phyloP scores from a whole-genome alignment of 2,329 filamentous ascomycete genomes.

The Didymella keratinophila region DNA sequence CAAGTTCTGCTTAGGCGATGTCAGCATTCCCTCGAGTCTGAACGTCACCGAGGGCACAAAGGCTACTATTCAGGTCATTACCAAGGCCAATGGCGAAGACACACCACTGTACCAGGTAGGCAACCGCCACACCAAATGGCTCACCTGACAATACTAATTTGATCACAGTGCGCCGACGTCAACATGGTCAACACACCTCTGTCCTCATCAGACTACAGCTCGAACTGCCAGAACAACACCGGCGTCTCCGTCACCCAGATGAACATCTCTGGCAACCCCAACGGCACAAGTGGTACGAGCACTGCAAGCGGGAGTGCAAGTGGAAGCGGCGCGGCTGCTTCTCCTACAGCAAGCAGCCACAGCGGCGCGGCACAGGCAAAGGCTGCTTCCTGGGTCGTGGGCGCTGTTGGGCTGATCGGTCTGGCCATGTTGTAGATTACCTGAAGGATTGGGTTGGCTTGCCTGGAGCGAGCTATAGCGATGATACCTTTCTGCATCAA shows the following conservation, averaged over 20 bases:
- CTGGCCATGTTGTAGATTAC: constrained; percentile 37
- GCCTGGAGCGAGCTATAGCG: constrained; percentile 7
- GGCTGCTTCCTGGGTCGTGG: constrained; percentile 45
- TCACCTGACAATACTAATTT: constrained; percentile 19
- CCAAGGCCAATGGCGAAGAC: constrained; percentile 63
- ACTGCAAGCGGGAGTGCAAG: constrained; percentile 42
- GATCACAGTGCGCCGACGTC: constrained; percentile 73
- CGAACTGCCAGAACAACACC: constrained; percentile 66
- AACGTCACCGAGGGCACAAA: constrained; percentile 66
- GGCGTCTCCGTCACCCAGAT: constrained; percentile 58
- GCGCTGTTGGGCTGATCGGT: constrained; percentile 46
- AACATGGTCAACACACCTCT: constrained; percentile 66
- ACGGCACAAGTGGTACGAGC: constrained; percentile 54
- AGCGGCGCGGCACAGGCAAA: constrained; percentile 43
- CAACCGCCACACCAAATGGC: neutral
- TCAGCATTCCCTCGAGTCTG: constrained; percentile 62
- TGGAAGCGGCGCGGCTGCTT: constrained; percentile 25
- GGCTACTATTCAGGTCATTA: constrained; percentile 74
- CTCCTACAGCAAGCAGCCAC: constrained; percentile 22
- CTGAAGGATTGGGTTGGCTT: neutral
- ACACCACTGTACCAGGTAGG: constrained; percentile 71
- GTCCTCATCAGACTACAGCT: constrained; percentile 53
- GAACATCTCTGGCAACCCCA: constrained; percentile 57
- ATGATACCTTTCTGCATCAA: constrained; percentile 5
- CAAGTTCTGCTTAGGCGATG: constrained; percentile 69